Conservation (phyloP, 176 grass and related monocot species). For the Zea luxurians region DNA sequence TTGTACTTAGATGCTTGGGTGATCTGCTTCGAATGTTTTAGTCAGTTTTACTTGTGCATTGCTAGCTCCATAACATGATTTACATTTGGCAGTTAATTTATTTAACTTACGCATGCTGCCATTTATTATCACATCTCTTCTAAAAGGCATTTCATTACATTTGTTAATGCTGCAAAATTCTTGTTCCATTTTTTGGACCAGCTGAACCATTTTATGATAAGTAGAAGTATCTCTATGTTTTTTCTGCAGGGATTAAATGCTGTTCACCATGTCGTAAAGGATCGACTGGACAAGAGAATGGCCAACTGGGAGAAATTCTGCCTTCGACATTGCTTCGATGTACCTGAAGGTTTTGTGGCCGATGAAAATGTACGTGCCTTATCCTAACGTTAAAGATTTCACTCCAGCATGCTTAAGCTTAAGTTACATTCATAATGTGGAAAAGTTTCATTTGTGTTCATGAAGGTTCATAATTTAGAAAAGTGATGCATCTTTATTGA, state of each 20-base stretch:
- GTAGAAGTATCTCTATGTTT: slow-evolving; percentile 7
- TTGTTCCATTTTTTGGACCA: neutral
- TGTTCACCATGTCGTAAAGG: slow-evolving; percentile 28
- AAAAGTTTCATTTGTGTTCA: neutral
- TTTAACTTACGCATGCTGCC: neutral
- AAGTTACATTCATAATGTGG: slow-evolving; percentile 12
- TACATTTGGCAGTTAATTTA: neutral
- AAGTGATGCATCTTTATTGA: neutral
- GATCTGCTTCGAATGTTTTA: slow-evolving; percentile 6
- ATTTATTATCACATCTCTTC: neutral
- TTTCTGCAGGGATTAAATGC: slow-evolving; percentile 44
- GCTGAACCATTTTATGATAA: slow-evolving; percentile 14
- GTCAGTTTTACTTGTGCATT: neutral
- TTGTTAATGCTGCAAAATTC: neutral
- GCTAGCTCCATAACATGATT: neutral
- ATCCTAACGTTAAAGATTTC: slow-evolving; percentile 22
- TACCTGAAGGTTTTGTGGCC: slow-evolving; percentile 44
- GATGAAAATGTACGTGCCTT: slow-evolving; percentile 42
- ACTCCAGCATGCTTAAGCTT: neutral
- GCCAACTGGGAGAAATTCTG: slow-evolving; percentile 48
- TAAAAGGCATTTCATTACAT: neutral
- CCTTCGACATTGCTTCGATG: slow-evolving; percentile 30
- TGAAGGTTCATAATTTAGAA: neutral
- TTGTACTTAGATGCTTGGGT: neutral
- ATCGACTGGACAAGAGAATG: slow-evolving; percentile 48